Evolutionary conservation across 1,284 basidiomycete genomes (phyloP).

Genomic region (Trichosporon ovoides): DNA sequence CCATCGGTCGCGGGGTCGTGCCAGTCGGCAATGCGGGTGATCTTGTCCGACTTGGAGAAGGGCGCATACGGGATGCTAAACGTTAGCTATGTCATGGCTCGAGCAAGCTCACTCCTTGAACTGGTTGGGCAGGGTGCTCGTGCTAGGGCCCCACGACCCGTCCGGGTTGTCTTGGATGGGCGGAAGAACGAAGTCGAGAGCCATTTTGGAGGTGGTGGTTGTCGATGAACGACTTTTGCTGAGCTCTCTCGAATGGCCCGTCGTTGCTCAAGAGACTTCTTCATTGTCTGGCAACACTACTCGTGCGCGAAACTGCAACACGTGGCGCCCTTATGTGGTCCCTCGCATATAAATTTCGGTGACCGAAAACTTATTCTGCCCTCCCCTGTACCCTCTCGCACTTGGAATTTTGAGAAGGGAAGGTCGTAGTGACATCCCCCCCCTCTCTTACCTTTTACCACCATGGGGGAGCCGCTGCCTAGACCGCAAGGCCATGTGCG

Average conservation of each 20-base stretch:
- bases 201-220: conserved; percentile 27
- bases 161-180: conserved; percentile 49
- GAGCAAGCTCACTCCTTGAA: conserved; percentile 47
- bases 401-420: conserved; percentile 3
- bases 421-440: conserved; percentile 3
- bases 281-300: conserved; percentile 2
- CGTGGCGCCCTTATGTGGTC: conserved; percentile 1
- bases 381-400: conserved; percentile 3
- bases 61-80: conserved; percentile 83
- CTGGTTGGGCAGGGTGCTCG: conserved; percentile 41
- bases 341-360: conserved; percentile 9
- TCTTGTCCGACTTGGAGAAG: conserved; percentile 96
- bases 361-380: neutral
- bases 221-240: neutral
- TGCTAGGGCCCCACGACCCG: conserved; percentile 50
- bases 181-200: conserved; percentile 45
- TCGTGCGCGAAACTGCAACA: conserved; percentile 11
- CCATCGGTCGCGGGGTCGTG: conserved; percentile 59
- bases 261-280: conserved; percentile 3
- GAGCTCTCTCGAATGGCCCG: neutral
- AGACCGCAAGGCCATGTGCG: conserved; percentile 4
- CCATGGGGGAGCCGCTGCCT: conserved; percentile 19
- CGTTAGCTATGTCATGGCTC: neutral
- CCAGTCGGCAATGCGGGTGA: conserved; percentile 97
- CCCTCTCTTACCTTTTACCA: conserved; percentile 10